Evolutionary conservation across 2,329 filamentous ascomycete genomes (phyloP).

Genomic region (Fusarium piperis): DNA sequence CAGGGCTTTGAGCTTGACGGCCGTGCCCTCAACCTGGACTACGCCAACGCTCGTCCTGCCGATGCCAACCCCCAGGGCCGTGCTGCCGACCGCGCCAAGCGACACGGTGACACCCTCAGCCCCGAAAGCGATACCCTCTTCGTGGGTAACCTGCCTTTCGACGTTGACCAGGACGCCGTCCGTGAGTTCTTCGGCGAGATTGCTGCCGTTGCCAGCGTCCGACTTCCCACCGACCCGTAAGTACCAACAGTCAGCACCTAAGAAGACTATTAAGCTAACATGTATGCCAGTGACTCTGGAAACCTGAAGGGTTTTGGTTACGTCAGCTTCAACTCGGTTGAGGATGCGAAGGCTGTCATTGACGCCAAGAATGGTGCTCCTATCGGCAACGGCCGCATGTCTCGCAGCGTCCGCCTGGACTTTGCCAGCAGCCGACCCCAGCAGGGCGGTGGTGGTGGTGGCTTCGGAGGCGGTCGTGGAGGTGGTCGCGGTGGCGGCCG

Average conservation of each 20-base stretch:
- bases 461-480: slow-evolving; percentile 53
- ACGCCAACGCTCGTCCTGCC: slow-evolving; percentile 73
- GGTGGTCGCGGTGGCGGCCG: slow-evolving; percentile 60
- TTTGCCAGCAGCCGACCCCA: slow-evolving; percentile 75
- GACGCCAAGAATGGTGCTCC: slow-evolving; percentile 74
- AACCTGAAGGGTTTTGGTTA: slow-evolving; percentile 94
- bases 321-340: slow-evolving; percentile 81
- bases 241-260: slow-evolving; percentile 42
- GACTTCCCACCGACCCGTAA: slow-evolving; percentile 85
- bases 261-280: slow-evolving; percentile 20
- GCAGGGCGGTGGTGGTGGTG: slow-evolving; percentile 64
- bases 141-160: slow-evolving; percentile 90
- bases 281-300: slow-evolving; percentile 71
- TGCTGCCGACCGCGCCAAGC: slow-evolving; percentile 70
- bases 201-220: slow-evolving; percentile 78
- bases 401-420: slow-evolving; percentile 84
- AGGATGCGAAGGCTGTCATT: slow-evolving; percentile 83
- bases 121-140: slow-evolving; percentile 88
- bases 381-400: slow-evolving; percentile 71
- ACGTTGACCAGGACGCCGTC: slow-evolving; percentile 79
- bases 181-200: slow-evolving; percentile 78
- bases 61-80: slow-evolving; percentile 63
- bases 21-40: slow-evolving; percentile 81
- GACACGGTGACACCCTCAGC: slow-evolving; percentile 83
- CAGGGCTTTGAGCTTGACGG: slow-evolving; percentile 78